Evolutionary conservation across 164 flowering plant species (phyloP), one percentile per base, ranked within the genome.

Genomic region (Protea cynaroides): DNA sequence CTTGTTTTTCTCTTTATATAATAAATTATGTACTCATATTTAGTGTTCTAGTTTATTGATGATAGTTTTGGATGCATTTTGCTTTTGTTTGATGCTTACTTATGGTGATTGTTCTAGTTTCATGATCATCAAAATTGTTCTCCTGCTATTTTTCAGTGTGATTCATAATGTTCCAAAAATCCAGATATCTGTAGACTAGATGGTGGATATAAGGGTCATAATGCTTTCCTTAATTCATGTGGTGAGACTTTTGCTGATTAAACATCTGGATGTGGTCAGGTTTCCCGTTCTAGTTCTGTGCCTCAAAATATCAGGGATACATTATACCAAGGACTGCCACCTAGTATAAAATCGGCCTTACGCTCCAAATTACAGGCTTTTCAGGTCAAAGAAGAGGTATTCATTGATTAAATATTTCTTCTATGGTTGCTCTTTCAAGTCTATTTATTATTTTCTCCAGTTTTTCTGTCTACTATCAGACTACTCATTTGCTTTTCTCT

Each of bases 251-350:
- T 64, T 59, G 65, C 64, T 59, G 65, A 13, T 38, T 43, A 54
- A 1, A 2, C 34, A 47, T 58, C 0, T 52, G 40, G 56, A 54
- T 66, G 47, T 63, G 37, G n/a, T 71, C 77, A 85, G 89, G 85
- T 81, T 37, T 73, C 85, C 9, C 74, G 86, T 37, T 74, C 89
- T 25, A 74, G 80, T 76, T 79, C 85, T 43, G 78, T 85, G 53
- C 86, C 86, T 43, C 84, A 84, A 72, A 85, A 79, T 65, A 78
- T 83, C 10, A 73, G 86, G 71, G 89, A 85, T 54, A 65, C 83
- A 63, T 68, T 85, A 47, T 85, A 85, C 64, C 86, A 85, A 59
- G 86, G 86, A 65, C 68, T 85, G 47, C 89, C 89, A 19, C 89
- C 89, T 54, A 64, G 50, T 59, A 25, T 85, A 23, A 85, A 85